A percentile compares a stretch with the other conserved stretches of the same genome.
Conservation (phyloP, 2,329 filamentous ascomycete genomes). For the Phaeosphaeriaceae sp. region DNA sequence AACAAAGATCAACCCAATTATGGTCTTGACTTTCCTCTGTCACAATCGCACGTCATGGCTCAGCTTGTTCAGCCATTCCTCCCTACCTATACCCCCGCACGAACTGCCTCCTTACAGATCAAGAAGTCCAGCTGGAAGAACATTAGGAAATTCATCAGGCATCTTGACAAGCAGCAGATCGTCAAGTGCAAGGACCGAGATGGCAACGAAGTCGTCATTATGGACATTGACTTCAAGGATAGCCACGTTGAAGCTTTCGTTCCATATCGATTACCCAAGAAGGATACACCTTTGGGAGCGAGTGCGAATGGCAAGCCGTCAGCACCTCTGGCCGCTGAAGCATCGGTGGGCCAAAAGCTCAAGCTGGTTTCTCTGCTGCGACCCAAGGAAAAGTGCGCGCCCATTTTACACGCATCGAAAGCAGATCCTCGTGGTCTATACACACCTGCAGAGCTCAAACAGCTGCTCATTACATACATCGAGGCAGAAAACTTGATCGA, state of each 20-base stretch:
- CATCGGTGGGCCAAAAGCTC: slow-evolving; percentile 56
- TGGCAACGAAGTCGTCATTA: slow-evolving; percentile 68
- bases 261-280: slow-evolving; percentile 68
- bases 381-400: slow-evolving; percentile 64
- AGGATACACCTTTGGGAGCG: slow-evolving; percentile 50
- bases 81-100: slow-evolving; percentile 63
- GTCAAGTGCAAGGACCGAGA: slow-evolving; percentile 70
- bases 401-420: slow-evolving; percentile 60
- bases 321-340: slow-evolving; percentile 47
- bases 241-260: slow-evolving; percentile 61
- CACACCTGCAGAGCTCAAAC: slow-evolving; percentile 65
- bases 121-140: slow-evolving; percentile 77
- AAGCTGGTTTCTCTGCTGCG: slow-evolving; percentile 62
- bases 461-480: slow-evolving; percentile 64
- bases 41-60: slow-evolving; percentile 69
- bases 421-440: slow-evolving; percentile 63
- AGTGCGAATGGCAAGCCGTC: slow-evolving; percentile 50
- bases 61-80: slow-evolving; percentile 71
- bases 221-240: slow-evolving; percentile 71
- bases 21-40: slow-evolving; percentile 67
- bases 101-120: slow-evolving; percentile 67
- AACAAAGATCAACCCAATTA: slow-evolving; percentile 60
- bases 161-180: slow-evolving; percentile 68
- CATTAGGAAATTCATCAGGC: slow-evolving; percentile 73
- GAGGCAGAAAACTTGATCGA: slow-evolving; percentile 64